Conservation (phyloP, 768 basidiomycete species). For the Lactarius evosmus region DNA sequence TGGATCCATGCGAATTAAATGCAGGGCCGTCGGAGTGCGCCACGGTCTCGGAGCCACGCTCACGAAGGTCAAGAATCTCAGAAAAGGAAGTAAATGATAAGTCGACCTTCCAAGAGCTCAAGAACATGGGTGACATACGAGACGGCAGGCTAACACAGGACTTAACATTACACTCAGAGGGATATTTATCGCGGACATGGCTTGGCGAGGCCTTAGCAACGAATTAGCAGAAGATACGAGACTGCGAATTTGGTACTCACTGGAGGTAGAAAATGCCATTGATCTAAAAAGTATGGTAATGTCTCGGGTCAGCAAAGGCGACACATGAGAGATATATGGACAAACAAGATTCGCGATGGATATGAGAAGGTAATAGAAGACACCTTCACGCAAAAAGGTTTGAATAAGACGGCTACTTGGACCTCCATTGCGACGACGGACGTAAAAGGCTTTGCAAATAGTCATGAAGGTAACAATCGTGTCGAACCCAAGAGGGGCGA, state of each 20-base stretch:
- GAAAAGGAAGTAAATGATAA: neutral
- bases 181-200: constrained; percentile 80
- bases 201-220: constrained; percentile 63
- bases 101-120: neutral
- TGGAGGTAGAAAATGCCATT: constrained; percentile 88
- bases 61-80: constrained; percentile 77
- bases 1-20: constrained; percentile 23
- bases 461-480: constrained; percentile 80
- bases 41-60: constrained; percentile 77
- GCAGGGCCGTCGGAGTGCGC: constrained; percentile 49
- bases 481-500: constrained; percentile 78
- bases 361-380: constrained; percentile 82
- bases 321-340: neutral
- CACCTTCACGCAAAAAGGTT: constrained; percentile 81
- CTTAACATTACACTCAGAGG: constrained; percentile 83
- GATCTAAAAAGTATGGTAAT: constrained; percentile 39
- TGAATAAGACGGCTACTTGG: constrained; percentile 78
- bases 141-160: constrained; percentile 73
- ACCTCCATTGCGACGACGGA: constrained; percentile 70
- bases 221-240: constrained; percentile 23
- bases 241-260: constrained; percentile 39
- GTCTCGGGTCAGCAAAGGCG: neutral
- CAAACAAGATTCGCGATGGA: constrained; percentile 76
- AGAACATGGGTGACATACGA: constrained; percentile 42
- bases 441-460: constrained; percentile 72